Conservation (phyloP, 306 rosid genomes). For the Ammopiptanthus mongolicus region DNA sequence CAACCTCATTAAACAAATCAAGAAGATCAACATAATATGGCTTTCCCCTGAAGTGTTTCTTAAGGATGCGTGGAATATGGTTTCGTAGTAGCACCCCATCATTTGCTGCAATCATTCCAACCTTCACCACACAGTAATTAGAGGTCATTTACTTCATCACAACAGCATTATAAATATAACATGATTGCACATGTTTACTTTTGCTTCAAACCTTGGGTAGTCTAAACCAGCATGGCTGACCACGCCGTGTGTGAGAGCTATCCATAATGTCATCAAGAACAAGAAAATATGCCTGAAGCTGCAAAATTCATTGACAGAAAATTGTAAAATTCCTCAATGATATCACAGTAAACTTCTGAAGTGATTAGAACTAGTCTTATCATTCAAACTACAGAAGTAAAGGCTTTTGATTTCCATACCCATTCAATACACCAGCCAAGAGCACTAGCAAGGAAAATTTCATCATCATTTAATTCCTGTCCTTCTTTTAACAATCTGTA, state of each 20-base stretch:
- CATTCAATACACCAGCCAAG: slow-evolving; percentile 73
- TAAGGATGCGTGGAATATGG: slow-evolving; percentile 71
- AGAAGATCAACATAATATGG: slow-evolving; percentile 80
- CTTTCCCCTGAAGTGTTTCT: slow-evolving; percentile 73
- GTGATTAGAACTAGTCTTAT: not conserved
- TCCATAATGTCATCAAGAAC: slow-evolving; percentile 66
- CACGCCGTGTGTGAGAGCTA: slow-evolving; percentile 53
- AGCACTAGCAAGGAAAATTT: slow-evolving; percentile 49
- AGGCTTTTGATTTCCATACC: slow-evolving; percentile 27
- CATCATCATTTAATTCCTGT: slow-evolving; percentile 39
- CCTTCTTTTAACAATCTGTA: slow-evolving; percentile 47
- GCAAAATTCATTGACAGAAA: slow-evolving; percentile 24
- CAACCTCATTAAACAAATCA: slow-evolving; percentile 85
- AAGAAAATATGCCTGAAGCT: slow-evolving; percentile 63
- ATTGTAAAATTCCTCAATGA: not conserved
- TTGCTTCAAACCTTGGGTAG: slow-evolving; percentile 48
- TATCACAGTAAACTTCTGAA: not conserved
- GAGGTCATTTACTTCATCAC: not conserved
- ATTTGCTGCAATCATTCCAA: slow-evolving; percentile 80
- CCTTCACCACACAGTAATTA: slow-evolving; percentile 33
- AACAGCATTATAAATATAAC: not conserved
- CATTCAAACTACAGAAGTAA: not conserved
- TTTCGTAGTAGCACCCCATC: slow-evolving; percentile 80
- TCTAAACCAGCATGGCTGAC: slow-evolving; percentile 62
- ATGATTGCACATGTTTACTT: not conserved